These are phyloP conservation scores for Calophaca sinica DNA, from an alignment of 306 rosid species.

Conservation along the genomic window DNA sequence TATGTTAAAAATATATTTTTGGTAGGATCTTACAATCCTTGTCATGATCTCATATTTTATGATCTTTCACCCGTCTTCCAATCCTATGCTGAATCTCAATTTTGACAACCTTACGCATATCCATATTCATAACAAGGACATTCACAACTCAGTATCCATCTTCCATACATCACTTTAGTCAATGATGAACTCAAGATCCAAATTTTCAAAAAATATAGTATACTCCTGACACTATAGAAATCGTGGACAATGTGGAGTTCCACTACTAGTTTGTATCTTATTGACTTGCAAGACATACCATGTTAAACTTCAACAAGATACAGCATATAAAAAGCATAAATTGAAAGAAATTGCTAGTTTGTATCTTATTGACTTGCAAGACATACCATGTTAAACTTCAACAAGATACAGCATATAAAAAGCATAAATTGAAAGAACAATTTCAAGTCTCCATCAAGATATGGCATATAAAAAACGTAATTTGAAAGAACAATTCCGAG, in stretches of 20 bases:
- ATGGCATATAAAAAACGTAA: slow-evolving; percentile 1
- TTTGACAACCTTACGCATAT: not conserved
- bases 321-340: slow-evolving; percentile 15
- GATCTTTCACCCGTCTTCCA: not conserved
- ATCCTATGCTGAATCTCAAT: not conserved
- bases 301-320: slow-evolving; percentile 8
- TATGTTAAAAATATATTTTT: not conserved
- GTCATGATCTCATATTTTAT: not conserved
- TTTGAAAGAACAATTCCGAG: not conserved
- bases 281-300: slow-evolving; percentile 7
- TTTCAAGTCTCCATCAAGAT: not conserved
- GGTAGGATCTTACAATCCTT: not conserved
- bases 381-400: slow-evolving; percentile 10
- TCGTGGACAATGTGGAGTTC: not conserved
- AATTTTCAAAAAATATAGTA: slow-evolving; percentile 6
- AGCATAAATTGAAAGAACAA: not conserved
- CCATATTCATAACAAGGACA: not conserved
- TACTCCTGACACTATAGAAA: slow-evolving; percentile 17
- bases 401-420: slow-evolving; percentile 19
- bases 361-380: not conserved
- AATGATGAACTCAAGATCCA: not conserved
- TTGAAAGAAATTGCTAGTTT: too few species aligned
- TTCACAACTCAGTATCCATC: not conserved
- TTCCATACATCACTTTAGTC: not conserved
- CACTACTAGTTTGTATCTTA: slow-evolving; percentile 1